These are phyloP conservation scores for Pythium chondricola DNA, from an alignment of 352 stramenopile genomes.

Conservation along the genomic window DNA sequence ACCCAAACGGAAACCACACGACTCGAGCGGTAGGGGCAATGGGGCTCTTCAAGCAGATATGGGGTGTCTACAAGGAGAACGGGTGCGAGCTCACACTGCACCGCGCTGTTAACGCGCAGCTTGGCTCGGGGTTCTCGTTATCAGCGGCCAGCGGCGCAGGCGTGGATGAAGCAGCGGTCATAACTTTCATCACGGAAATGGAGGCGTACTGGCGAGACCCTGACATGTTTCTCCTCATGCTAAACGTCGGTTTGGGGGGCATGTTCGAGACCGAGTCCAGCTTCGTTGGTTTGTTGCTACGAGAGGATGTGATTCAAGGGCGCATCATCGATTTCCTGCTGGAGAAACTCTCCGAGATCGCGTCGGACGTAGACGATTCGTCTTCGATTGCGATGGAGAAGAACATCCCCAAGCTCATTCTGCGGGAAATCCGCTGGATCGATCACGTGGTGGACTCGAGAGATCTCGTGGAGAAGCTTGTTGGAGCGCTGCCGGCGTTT, in stretches of 20 bases:
- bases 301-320: slow-evolving; percentile 41
- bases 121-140: slow-evolving; percentile 7
- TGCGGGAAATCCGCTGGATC: slow-evolving; percentile 60
- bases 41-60: slow-evolving; percentile 32
- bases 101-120: slow-evolving; percentile 22
- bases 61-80: slow-evolving; percentile 41
- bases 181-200: slow-evolving; percentile 29
- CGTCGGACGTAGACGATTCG: slow-evolving; percentile 23
- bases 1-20: background rate
- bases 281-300: slow-evolving; percentile 50
- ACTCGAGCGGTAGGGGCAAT: slow-evolving; percentile 6
- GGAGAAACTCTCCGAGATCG: slow-evolving; percentile 47
- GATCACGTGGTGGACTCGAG: slow-evolving; percentile 38
- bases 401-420: slow-evolving; percentile 53
- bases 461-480: slow-evolving; percentile 46
- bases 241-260: slow-evolving; percentile 36
- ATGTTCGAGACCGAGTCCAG: slow-evolving; percentile 38
- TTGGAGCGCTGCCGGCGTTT: slow-evolving; percentile 39
- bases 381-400: slow-evolving; percentile 27
- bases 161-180: slow-evolving; percentile 16
- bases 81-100: slow-evolving; percentile 31
- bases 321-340: slow-evolving; percentile 41
- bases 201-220: slow-evolving; percentile 29
- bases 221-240: slow-evolving; percentile 38
- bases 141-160: slow-evolving; percentile 5